Base-by-base conservation (phyloP, 305 asterid genomes). In the Euphrasia arctica region DNA sequence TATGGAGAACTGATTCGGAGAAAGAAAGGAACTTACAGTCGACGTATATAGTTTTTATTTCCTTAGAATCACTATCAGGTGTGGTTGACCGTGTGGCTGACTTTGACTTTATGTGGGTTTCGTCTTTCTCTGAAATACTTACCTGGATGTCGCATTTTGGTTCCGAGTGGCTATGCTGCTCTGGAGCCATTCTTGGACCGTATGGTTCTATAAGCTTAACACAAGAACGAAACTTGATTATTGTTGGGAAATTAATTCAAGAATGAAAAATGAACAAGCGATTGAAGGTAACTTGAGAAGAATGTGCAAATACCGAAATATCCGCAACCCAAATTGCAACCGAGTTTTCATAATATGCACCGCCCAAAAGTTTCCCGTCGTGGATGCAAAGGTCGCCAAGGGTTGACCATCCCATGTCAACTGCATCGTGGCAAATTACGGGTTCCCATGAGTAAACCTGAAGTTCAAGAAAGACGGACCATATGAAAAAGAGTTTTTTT, bases 401-500 rank as follows among this genome's bases (percentile, higher is more conserved):
- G 1, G 91, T 82, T 41, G 99, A 88, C 98, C 99, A 94, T 66
- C 97, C 97, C 95, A 94, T 91, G 68, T 86, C 96, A 78, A 94
- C 85, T 43, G 98, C 80, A 71, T 94, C 97, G 42, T 84, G 98
- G 74, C 96, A 94, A 64, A 81, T 75, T 62, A 85, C 86, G 70
- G 99, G 99, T 76, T 94, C 98, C 99, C 99, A 94, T 18, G 98
- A 88, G 83, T 85, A 88, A 73, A 91, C 97, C 98, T 91, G 78
- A 63, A 76, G 67, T 66, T 68, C 58, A 75, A 74, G 56, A 65
- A 66, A 69, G 39, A 71, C 41, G 32, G 64, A 56, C 61, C 72
- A 72, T 56, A n/a, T 58, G 57, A 63, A 60, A 59, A 32, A 63
- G 51, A 28, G 6, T 27, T 56, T 27, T 56, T 56, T 55, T 25